phyloP scores from a whole-genome alignment of 202 grass and related monocot genomes.

The Miscanthus sacchariflorus region DNA sequence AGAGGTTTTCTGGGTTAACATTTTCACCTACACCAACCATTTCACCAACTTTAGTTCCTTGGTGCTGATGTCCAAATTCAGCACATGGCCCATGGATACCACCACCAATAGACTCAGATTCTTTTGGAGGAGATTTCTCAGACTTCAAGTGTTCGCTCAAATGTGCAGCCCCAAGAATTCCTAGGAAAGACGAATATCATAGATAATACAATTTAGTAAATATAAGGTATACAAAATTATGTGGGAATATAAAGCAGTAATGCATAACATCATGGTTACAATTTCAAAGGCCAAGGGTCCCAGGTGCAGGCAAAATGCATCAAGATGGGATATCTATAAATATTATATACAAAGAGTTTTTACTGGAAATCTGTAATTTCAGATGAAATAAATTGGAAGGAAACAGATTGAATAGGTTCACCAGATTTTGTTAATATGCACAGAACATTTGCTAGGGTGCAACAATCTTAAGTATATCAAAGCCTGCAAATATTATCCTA shows the following conservation, averaged over 20 bases:
- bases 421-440: constrained; percentile 13
- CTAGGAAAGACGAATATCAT: constrained; percentile 36
- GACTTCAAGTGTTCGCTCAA: constrained; percentile 41
- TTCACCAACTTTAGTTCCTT: constrained; percentile 51
- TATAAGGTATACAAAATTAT: not conserved
- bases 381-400: constrained; percentile 24
- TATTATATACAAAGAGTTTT: not conserved
- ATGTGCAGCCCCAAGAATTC: constrained; percentile 48
- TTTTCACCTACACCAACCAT: constrained; percentile 50
- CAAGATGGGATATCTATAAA: not conserved
- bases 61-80: constrained; percentile 51
- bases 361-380: not conserved
- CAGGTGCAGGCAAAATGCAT: not conserved
- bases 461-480: constrained; percentile 1
- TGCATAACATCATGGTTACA: not conserved
- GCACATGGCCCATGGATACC: constrained; percentile 45
- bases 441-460: not conserved
- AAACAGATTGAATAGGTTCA: constrained; percentile 18
- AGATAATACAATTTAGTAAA: constrained; percentile 3
- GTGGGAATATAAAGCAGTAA: not conserved
- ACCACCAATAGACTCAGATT: constrained; percentile 59
- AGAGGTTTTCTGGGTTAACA: constrained; percentile 73
- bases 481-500: not conserved
- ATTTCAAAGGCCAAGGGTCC: not conserved
- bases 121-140: constrained; percentile 54